Percentiles rank a stretch among this genome's conserved stretches.
Conservation (phyloP, 2,329 filamentous ascomycete species). For the Beauveria varroae region DNA sequence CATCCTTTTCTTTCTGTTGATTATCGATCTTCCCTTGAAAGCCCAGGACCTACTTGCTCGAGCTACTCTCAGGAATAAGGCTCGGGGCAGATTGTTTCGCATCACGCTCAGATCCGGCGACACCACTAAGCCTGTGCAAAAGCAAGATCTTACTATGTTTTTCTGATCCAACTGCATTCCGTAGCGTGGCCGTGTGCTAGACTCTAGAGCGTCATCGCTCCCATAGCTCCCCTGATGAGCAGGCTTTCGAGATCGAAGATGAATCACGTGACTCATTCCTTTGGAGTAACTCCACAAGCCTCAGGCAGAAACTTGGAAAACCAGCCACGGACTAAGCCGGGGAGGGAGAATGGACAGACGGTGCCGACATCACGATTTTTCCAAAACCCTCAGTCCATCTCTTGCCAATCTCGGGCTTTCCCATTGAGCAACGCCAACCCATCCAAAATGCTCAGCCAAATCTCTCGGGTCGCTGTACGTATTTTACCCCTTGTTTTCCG, state of each 20-base stretch:
- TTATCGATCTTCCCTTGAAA: too few species aligned
- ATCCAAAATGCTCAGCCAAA: constrained; percentile 49
- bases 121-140: too few species aligned
- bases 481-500: not conserved
- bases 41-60: too few species aligned
- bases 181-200: not conserved
- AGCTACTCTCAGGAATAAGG: too few species aligned
- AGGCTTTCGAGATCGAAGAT: too few species aligned
- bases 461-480: constrained; percentile 50
- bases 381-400: constrained; percentile 34
- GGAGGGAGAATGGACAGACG: not conserved
- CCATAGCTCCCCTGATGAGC: not conserved
- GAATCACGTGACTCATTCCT: not conserved
- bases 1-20: too few species aligned
- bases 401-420: constrained; percentile 24
- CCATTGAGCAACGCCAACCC: constrained; percentile 41
- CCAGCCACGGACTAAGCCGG: constrained; percentile 12
- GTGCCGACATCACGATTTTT: constrained; percentile 35
- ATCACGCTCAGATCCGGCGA: too few species aligned
- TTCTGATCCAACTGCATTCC: not conserved
- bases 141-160: too few species aligned
- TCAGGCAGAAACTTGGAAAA: constrained; percentile 13
- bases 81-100: too few species aligned
- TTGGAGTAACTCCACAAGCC: not conserved
- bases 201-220: not conserved